Evolutionary conservation across 176 grass and related monocot genomes (phyloP).

Genomic region (Zoysia japonica): DNA sequence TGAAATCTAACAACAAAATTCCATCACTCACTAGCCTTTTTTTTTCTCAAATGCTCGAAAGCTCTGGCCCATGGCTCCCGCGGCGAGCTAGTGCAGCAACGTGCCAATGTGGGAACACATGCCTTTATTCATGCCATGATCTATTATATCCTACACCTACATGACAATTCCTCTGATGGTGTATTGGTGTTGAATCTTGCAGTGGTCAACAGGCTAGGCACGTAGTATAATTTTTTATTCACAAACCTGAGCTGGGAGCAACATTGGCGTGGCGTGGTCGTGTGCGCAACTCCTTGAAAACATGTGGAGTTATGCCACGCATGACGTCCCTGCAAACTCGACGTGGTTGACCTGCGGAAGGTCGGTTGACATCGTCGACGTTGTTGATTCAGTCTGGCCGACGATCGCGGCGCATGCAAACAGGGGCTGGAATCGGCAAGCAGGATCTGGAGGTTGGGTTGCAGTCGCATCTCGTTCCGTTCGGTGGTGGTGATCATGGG

Average conservation of each 20-base stretch:
- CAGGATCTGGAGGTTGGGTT: not conserved
- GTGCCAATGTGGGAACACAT: too few species aligned
- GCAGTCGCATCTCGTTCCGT: too few species aligned
- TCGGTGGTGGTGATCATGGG: too few species aligned
- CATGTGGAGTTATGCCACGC: conserved; percentile 40
- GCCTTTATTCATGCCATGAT: too few species aligned
- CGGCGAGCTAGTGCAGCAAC: too few species aligned
- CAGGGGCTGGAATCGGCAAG: not conserved
- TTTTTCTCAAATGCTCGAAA: too few species aligned
- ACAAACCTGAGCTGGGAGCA: not conserved
- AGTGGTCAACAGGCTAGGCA: not conserved
- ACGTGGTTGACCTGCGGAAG: not conserved
- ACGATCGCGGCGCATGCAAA: not conserved
- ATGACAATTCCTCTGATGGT: too few species aligned
- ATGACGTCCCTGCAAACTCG: conserved; percentile 5
- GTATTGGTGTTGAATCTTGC: not conserved
- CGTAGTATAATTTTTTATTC: not conserved
- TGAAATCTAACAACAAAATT: too few species aligned
- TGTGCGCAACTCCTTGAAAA: conserved; percentile 31
- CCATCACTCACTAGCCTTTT: too few species aligned
- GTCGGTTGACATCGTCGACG: not conserved
- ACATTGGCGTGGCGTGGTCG: conserved; percentile 14
- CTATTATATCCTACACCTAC: too few species aligned
- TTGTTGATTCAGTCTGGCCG: not conserved
- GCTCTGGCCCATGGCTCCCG: too few species aligned